These are phyloP conservation scores for Ogataea thermomethanolica DNA, from an alignment of 805 yeast genomes.

Conservation along the genomic window DNA sequence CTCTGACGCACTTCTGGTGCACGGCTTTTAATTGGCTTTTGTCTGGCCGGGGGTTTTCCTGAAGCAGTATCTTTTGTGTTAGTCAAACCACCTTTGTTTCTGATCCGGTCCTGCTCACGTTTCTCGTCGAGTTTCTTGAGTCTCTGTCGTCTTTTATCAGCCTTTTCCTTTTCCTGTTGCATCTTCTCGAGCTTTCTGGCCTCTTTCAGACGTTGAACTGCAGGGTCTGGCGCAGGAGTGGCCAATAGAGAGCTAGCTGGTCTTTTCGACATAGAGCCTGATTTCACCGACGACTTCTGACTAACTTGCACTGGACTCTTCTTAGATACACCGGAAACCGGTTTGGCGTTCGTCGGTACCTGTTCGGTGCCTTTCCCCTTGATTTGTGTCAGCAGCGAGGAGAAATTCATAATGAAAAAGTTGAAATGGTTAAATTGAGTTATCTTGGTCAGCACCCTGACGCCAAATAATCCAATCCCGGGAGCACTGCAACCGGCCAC, in stretches of 20 bases:
- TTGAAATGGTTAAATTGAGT: neutral
- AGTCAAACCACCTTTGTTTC: neutral
- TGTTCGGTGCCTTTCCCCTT: conserved; percentile 20
- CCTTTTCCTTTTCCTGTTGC: conserved; percentile 9
- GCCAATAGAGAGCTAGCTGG: neutral
- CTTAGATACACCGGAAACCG: neutral
- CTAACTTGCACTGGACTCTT: neutral
- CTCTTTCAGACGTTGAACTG: conserved; percentile 66
- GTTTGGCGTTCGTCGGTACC: neutral
- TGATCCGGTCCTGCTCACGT: conserved; percentile 7
- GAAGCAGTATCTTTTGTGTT: neutral
- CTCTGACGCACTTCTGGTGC: neutral
- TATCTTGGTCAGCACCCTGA: too few species aligned
- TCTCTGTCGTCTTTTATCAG: conserved; percentile 27
- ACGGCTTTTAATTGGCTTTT: too few species aligned
- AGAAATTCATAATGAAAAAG: conserved; percentile 20
- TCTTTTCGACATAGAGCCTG: neutral
- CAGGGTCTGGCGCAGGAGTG: conserved; percentile 47
- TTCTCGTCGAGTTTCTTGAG: conserved; percentile 26
- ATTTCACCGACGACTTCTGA: neutral
- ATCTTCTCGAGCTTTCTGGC: conserved; percentile 56
- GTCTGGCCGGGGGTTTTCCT: too few species aligned
- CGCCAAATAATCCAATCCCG: neutral
- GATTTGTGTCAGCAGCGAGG: conserved; percentile 29
- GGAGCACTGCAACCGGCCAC: neutral